These are phyloP conservation scores for Boletus eberwhitei DNA, from an alignment of 768 basidiomycete genomes.

Conservation along the genomic window DNA sequence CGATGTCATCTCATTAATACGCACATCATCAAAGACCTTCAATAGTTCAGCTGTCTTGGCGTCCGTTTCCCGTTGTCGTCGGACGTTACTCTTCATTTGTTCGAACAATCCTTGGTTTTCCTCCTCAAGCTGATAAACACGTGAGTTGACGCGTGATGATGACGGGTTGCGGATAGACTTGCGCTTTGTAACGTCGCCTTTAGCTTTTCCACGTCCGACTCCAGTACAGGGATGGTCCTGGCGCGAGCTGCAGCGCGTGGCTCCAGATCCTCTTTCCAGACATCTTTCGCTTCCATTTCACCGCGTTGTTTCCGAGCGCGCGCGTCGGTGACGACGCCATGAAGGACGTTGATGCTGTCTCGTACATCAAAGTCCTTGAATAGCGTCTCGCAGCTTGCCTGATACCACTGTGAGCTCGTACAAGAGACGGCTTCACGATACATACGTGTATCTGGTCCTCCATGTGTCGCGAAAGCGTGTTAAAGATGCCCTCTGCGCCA, in stretches of 20 bases:
- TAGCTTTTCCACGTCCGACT: conserved; percentile 39
- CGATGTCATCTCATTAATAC: conserved; percentile 8
- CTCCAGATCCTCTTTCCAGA: conserved; percentile 63
- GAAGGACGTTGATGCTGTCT: conserved; percentile 68
- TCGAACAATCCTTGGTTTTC: conserved; percentile 49
- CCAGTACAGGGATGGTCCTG: conserved; percentile 57
- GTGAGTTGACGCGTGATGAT: neutral
- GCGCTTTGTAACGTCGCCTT: conserved; percentile 37
- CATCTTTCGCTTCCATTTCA: conserved; percentile 43
- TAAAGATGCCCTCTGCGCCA: conserved; percentile 56
- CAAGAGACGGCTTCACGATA: neutral
- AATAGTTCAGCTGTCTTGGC: conserved; percentile 45
- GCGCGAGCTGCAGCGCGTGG: conserved; percentile 63
- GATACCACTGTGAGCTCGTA: neutral
- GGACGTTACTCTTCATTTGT: conserved; percentile 47
- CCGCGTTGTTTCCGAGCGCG: conserved; percentile 48
- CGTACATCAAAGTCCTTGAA: conserved; percentile 66
- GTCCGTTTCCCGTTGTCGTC: conserved; percentile 45
- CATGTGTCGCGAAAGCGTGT: conserved; percentile 68
- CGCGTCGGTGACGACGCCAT: conserved; percentile 67
- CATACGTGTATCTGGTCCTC: conserved; percentile 54
- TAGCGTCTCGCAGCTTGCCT: conserved; percentile 69
- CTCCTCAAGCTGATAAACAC: conserved; percentile 47
- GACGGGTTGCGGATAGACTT: conserved; percentile 2
- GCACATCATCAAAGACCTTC: conserved; percentile 52